phyloP scores from a whole-genome alignment of 306 rosid genomes.

The Cicer cuneatum region DNA sequence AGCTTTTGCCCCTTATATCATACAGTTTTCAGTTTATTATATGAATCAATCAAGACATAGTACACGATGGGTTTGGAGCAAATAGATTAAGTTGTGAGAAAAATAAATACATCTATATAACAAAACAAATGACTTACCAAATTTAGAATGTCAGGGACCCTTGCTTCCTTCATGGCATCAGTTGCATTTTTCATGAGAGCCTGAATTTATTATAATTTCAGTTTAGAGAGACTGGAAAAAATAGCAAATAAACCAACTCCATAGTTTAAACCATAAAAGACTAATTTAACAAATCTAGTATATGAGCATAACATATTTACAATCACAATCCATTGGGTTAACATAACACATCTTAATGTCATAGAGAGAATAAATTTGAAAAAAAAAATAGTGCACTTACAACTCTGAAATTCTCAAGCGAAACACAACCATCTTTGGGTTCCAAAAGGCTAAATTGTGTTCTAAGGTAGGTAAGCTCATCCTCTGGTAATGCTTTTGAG shows the following conservation, averaged over 20 bases:
- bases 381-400: constrained; percentile 52
- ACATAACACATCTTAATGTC: constrained; percentile 18
- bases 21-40: constrained; percentile 19
- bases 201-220: constrained; percentile 54
- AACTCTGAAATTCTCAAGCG: constrained; percentile 77
- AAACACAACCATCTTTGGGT: constrained; percentile 72
- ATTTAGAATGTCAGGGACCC: constrained; percentile 73
- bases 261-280: constrained; percentile 2
- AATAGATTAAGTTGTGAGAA: constrained; percentile 9
- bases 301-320: constrained; percentile 27
- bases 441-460: constrained; percentile 84
- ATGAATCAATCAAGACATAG: constrained; percentile 33
- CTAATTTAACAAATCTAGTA: constrained; percentile 13
- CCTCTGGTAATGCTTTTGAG: constrained; percentile 80
- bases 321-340: background rate
- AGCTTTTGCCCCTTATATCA: constrained; percentile 3
- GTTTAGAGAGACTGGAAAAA: constrained; percentile 42
- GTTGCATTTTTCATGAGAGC: constrained; percentile 85
- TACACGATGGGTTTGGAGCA: constrained; percentile 24
- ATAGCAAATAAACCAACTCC: constrained; percentile 18
- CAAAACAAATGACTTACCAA: constrained; percentile 61
- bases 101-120: constrained; percentile 23
- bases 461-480: constrained; percentile 79
- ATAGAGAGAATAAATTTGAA: constrained; percentile 24
- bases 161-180: constrained; percentile 92